These are phyloP conservation scores for Podila epigama DNA, from an alignment of 192 early-diverging fungal species.

Conservation along the genomic window DNA sequence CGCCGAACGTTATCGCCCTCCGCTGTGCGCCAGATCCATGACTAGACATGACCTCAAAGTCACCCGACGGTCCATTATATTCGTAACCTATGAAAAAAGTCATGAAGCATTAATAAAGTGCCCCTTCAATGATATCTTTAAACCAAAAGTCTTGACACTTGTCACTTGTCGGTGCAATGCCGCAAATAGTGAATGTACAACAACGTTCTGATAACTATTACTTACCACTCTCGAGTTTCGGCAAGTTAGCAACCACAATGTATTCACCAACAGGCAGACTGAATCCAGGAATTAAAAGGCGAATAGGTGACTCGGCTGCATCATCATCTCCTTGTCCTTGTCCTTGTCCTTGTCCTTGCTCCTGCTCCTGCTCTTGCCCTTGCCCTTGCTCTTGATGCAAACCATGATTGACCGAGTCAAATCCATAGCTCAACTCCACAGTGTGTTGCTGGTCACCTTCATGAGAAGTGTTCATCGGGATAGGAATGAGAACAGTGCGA, in stretches of 20 bases:
- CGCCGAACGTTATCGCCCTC: conserved; percentile 33
- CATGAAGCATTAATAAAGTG: not conserved
- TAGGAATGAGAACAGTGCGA: conserved; percentile 33
- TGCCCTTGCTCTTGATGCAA: no score
- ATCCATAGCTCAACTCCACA: conserved; percentile 44
- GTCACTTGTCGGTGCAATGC: not conserved
- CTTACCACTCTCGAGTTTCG: conserved; percentile 25
- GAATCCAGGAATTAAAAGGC: conserved; percentile 34
- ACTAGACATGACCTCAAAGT: conserved; percentile 29
- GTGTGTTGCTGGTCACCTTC: conserved; percentile 19
- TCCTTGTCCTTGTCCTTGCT: no score
- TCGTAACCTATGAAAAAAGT: conserved; percentile 13
- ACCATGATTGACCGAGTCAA: conserved; percentile 18
- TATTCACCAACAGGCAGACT: conserved; percentile 44
- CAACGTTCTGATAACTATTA: not conserved
- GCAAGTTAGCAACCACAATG: conserved; percentile 28
- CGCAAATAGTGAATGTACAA: not conserved
- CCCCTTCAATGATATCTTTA: not conserved
- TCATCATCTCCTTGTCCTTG: not conserved
- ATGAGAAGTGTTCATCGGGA: conserved; percentile 8
- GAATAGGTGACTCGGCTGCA: not conserved
- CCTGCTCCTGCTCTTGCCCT: not conserved
- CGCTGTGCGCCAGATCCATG: conserved; percentile 15
- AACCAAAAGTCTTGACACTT: not conserved
- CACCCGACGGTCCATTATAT: conserved; percentile 29